phyloP scores from a whole-genome alignment of 2,329 filamentous ascomycete species.

The Colletotrichum chrysophilum region DNA sequence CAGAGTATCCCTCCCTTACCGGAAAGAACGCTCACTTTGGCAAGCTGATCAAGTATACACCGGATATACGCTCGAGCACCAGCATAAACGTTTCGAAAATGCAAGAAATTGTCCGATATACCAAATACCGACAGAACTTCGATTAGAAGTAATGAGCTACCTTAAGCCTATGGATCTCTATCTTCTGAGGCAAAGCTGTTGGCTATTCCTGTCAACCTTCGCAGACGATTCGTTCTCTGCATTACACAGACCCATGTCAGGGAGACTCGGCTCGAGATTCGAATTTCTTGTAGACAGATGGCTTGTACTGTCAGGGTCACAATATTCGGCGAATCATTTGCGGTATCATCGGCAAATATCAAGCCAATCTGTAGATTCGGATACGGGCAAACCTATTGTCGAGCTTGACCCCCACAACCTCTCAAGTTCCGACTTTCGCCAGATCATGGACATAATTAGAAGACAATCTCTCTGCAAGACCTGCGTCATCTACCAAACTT shows the following conservation, averaged over 20 bases:
- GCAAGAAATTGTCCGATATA: background rate
- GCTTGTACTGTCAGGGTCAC: background rate
- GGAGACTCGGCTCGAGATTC: background rate
- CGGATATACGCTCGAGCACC: background rate
- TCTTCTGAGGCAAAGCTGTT: background rate
- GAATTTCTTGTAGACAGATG: background rate
- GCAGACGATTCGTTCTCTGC: background rate
- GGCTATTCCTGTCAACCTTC: background rate
- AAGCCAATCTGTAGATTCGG: too few species aligned
- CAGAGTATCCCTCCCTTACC: background rate
- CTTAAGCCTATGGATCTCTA: background rate
- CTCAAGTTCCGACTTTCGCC: too few species aligned
- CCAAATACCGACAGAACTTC: background rate
- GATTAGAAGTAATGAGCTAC: rapidly evolving
- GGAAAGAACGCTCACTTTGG: background rate
- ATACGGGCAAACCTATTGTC: too few species aligned
- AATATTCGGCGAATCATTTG: background rate
- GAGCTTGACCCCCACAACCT: too few species aligned
- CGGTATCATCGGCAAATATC: too few species aligned
- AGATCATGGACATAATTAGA: too few species aligned
- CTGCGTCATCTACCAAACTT: background rate
- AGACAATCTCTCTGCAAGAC: too few species aligned
- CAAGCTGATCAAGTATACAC: background rate
- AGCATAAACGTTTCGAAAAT: background rate
- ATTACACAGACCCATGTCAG: background rate